Base-by-base conservation (phyloP, 306 rosid species). In the Malus fusca region DNA sequence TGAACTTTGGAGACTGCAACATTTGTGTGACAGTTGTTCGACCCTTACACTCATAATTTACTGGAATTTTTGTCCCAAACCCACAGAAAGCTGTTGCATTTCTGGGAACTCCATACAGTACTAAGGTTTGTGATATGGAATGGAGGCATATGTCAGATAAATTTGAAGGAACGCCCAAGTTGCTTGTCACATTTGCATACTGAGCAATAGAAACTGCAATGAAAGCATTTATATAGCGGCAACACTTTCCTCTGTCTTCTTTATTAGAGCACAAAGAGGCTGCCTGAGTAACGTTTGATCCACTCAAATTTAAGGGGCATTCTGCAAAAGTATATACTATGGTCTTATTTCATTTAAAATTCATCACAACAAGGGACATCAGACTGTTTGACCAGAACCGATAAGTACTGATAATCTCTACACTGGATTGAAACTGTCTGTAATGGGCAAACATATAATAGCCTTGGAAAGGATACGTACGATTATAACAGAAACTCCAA, bases 161-260 rank as follows among this genome's bases (percentile, higher is more conserved):
- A 82, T 87, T 77, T 66, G 88, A 83, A 78, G 90, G 76, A 73
- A 92, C 97, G 65, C 99, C 99, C 15, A 95, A 87, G 80, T 81
- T 82, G 77, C 93, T 81, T 42, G 99, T 89, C 69, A 78, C 83
- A 84, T 90, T 95, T 79, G 97, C 97, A 78, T 85, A 86, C 75
- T 82, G 92, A 63, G 96, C 91, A 77, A 95, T 80, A 65, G 97
- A 90, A 78, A 95, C 80, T 42, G 99, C 97, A 82, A 89, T 68
- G 21, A 89, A 83, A 74, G 98, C 96, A 82, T 95, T 95, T 66
- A 95, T 88, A 79, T 88, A 89, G 81, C 99, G 99, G 86, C 99
- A 95, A 79, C 99, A 95, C 63, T 89, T 89, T 75, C 96, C 97
- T 68, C 99, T 83, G 73, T 90, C 88, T 62, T 81, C 81, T 18